Conservation (phyloP, 2,329 filamentous ascomycete species). For the Fusarium fracticaudum region DNA sequence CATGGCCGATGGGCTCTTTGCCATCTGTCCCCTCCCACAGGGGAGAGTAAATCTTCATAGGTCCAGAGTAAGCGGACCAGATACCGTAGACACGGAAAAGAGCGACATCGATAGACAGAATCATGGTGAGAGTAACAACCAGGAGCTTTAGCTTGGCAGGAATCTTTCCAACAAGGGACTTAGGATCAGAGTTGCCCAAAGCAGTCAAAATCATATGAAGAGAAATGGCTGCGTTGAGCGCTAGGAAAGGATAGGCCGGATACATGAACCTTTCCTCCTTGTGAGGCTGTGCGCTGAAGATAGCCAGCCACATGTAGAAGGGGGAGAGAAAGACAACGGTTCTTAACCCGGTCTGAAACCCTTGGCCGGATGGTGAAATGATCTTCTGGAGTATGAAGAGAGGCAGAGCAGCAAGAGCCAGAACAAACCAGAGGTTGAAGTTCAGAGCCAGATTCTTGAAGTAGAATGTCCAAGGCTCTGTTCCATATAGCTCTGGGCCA, state of each 20-base stretch:
- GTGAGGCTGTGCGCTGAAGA: conserved; percentile 93
- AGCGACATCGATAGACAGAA: conserved; percentile 72
- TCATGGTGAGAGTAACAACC: conserved; percentile 66
- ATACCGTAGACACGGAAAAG: conserved; percentile 79
- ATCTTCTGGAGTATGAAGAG: conserved; percentile 79
- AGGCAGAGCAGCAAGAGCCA: conserved; percentile 79
- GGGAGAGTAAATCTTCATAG: conserved; percentile 74
- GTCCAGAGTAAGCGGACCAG: conserved; percentile 84
- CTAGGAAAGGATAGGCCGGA: conserved; percentile 89
- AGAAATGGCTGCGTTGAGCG: conserved; percentile 86
- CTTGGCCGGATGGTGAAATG: conserved; percentile 67
- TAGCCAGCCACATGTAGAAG: conserved; percentile 93
- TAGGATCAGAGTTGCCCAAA: conserved; percentile 75
- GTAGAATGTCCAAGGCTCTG: conserved; percentile 97
- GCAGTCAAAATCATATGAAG: conserved; percentile 82
- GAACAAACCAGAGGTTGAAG: conserved; percentile 92
- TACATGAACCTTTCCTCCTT: conserved; percentile 99
- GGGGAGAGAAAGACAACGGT: conserved; percentile 82
- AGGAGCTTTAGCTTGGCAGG: conserved; percentile 79
- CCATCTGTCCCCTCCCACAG: conserved; percentile 65
- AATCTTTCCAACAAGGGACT: conserved; percentile 74
- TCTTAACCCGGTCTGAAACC: conserved; percentile 76
- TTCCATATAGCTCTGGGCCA: conserved; percentile 92
- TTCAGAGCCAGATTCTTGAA: conserved; percentile 90
- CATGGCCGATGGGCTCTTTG: conserved; percentile 60